A percentile compares a stretch with the other conserved stretches of the same genome.
Conservation (phyloP, 2,329 filamentous ascomycete genomes). For the Keithomyces neogunnii region DNA sequence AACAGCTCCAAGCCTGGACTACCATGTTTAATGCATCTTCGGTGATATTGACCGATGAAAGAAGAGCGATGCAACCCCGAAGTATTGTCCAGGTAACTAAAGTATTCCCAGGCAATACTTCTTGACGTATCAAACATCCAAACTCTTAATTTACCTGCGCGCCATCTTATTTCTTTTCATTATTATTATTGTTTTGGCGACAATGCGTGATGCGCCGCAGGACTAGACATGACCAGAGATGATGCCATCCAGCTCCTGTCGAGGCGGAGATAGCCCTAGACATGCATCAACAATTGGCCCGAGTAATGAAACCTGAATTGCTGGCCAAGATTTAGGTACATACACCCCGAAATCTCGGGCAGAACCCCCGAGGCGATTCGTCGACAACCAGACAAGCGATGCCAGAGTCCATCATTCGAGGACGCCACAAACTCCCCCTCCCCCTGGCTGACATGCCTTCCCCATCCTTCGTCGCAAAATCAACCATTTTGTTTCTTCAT, state of each 20-base stretch:
- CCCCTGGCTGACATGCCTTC: not conserved
- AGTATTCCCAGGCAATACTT: no score
- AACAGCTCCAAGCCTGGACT: no score
- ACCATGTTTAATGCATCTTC: not conserved
- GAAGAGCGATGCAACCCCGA: not conserved
- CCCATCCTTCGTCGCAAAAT: not conserved
- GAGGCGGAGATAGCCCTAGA: not conserved
- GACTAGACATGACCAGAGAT: no score
- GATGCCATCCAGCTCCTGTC: no score
- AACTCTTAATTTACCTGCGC: no score
- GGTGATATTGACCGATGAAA: not conserved
- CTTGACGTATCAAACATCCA: no score
- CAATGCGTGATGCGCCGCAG: no score
- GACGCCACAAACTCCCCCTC: not conserved
- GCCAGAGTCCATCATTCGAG: not conserved
- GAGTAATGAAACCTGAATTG: not conserved
- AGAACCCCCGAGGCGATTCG: not conserved
- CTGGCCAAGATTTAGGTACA: not conserved
- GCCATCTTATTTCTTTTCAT: no score
- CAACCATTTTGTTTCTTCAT: not conserved
- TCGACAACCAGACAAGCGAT: not conserved
- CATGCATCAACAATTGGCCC: not conserved
- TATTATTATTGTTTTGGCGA: no score
- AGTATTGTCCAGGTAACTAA: not conserved
- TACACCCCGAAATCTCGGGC: not conserved